phyloP scores from a whole-genome alignment of 768 basidiomycete species.

The Cyclocybe cylindracea region DNA sequence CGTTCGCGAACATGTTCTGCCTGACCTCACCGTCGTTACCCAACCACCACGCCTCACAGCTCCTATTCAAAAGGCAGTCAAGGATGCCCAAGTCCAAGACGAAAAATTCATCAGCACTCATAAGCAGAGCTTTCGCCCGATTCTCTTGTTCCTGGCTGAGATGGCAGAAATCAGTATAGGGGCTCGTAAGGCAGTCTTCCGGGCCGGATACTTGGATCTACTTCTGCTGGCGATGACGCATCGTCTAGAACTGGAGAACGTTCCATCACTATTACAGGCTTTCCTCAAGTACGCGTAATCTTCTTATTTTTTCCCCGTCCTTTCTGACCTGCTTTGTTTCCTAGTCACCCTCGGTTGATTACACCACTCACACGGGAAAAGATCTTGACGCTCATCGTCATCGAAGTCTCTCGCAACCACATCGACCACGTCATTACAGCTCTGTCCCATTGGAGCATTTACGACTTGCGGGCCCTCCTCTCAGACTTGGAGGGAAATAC shows the following conservation, averaged over 20 bases:
- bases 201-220: conserved; percentile 5
- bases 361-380: conserved; percentile 2
- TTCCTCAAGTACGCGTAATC: not conserved
- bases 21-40: conserved; percentile 4
- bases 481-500: conserved; percentile 6
- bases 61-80: not conserved
- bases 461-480: conserved; percentile 1
- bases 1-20: conserved; percentile 1
- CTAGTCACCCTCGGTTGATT: conserved; percentile 2
- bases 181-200: conserved; percentile 4
- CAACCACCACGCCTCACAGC: not conserved
- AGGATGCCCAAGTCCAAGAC: conserved; percentile 2
- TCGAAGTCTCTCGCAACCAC: conserved; percentile 3
- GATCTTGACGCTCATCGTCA: conserved; percentile 4
- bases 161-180: not conserved
- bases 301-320: not conserved
- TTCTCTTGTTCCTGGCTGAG: conserved; percentile 4
- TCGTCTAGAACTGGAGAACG: not conserved
- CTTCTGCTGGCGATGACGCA: conserved; percentile 1
- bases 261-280: not conserved
- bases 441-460: conserved; percentile 1
- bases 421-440: conserved; percentile 1
- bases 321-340: not conserved
- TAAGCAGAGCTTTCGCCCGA: conserved; percentile 1
- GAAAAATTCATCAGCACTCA: not conserved